Evolutionary conservation across 73 alveolate species (phyloP), one percentile per base, ranked within the genome.

Genomic region (Stentor coeruleus): DNA sequence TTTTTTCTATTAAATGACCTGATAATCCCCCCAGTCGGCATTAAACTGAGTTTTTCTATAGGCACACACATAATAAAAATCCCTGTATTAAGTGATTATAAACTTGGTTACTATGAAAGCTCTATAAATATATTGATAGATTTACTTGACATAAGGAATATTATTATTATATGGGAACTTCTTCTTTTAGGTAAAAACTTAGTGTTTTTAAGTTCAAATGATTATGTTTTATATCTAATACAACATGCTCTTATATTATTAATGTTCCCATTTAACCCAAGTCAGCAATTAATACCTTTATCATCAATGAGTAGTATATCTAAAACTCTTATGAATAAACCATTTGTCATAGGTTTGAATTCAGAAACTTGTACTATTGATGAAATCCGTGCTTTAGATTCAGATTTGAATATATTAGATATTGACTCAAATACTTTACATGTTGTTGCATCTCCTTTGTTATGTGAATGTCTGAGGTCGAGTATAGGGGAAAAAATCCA

Each of bases 401-500:
- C 20, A 1, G n/a, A 20, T 33, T 26, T 31, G 79, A 66, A 20
- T 26, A 20, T 66, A 14, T 33, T 66, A 33, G 39, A 66, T 66
- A 66, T 66, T 66, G 79, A 66, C 39, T 66, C 79, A 66, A 66
- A 66, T 33, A 26, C 33, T 1, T 66, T 66, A 33, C 14, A 33
- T 66, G 15, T 31, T 66, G n/a, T 40, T 14, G 39, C n/a, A 33
- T 14, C n/a, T 11, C 37, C 39, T 14, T 37, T 66, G 42, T 31
- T 66, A 11, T 66, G 79, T 33, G 79, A 66, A 14, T 66, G 79
- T 66, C n/a, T 66, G 15, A 20, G 37, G 33, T 37, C 79, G 37
- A 66, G 37, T 26, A 20, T 66, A 14, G n/a, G 40, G 41, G 15
- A 31, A 66, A 66, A 66, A 33, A 20, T 66, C 42, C 79, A 66